phyloP scores from a whole-genome alignment of 306 rosid species.

The Trifolium repens region DNA sequence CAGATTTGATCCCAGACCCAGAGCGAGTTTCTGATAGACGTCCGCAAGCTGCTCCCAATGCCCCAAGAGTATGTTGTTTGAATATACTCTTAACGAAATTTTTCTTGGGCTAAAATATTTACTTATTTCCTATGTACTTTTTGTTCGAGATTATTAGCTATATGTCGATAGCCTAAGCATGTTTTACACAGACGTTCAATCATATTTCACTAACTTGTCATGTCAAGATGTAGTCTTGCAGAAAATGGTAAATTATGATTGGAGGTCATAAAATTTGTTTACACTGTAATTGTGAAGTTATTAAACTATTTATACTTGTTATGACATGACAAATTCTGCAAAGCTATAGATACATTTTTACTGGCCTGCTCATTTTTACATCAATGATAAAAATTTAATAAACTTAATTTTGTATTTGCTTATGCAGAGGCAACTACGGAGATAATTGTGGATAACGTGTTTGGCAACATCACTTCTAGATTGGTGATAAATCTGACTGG shows the following conservation, averaged over 20 bases:
- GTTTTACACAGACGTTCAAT: background rate
- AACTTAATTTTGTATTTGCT: constrained; percentile 13
- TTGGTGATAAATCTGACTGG: constrained; percentile 14
- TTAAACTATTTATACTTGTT: constrained; percentile 3
- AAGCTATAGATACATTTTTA: constrained; percentile 27
- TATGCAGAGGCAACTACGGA: constrained; percentile 75
- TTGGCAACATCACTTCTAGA: constrained; percentile 35
- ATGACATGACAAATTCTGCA: constrained; percentile 7
- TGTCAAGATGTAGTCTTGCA: background rate
- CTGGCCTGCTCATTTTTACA: background rate
- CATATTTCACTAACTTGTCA: background rate
- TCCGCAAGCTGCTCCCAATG: constrained; percentile 65
- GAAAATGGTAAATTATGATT: background rate
- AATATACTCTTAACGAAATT: background rate
- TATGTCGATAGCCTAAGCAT: background rate
- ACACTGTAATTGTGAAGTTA: background rate
- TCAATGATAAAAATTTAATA: background rate
- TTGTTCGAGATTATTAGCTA: background rate
- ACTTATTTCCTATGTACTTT: background rate
- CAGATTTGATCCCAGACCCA: constrained; percentile 84
- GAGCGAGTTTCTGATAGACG: constrained; percentile 70
- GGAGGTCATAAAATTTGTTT: background rate
- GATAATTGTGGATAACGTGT: constrained; percentile 39
- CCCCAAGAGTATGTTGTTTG: constrained; percentile 72
- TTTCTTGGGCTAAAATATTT: constrained; percentile 3